Evolutionary conservation across 2,329 filamentous ascomycete species (phyloP), one percentile per base, ranked within the genome.

Genomic region (Claviceps spartinae): DNA sequence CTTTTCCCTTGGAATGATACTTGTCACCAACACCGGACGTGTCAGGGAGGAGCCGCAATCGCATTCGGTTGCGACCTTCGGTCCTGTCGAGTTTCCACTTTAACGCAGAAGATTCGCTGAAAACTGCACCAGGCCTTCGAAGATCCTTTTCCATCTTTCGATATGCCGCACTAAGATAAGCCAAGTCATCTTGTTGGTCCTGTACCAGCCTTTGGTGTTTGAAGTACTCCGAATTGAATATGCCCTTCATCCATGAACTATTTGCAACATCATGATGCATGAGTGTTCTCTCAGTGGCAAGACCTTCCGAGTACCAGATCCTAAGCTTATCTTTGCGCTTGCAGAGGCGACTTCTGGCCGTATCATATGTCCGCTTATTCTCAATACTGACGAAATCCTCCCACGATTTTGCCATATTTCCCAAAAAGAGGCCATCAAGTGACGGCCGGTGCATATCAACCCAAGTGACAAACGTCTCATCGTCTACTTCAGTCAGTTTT

Each of bases 61-160:
- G 82, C 88, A 97, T 97, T 18, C 94, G 83, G 65, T 96, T 95
- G 11, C 90, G 83, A 11, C 93, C 91, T 70, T 98, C 93, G 0
- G 93, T 97, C 60, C 94, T 84, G 63, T 98, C 93, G 14, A 98
- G 78, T 60, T 91, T 89, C 91, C 91, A 98, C 65, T 86, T 94
- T 0, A 74, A 73, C 1, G 77, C 66, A 2, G 74, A 72, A 0
- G 77, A 72, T 40, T 84, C 79, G 49, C 85, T 82, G 54, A 95
- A 85, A 1, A 97, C 76, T 1, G 86, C 90, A 26, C 88, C 88
- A 1, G 89, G 87, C 20, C 89, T 81, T 56, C 78, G 79, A 52
- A 96, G 71, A 54, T 91, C 84, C 52, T 83, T 76, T 53, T 91
- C 83, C 69, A 97, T 84, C 62, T 84, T 88, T 5, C 79, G 77